Conservation (phyloP, 1,284 basidiomycete species). For the Puccinia polysora region DNA sequence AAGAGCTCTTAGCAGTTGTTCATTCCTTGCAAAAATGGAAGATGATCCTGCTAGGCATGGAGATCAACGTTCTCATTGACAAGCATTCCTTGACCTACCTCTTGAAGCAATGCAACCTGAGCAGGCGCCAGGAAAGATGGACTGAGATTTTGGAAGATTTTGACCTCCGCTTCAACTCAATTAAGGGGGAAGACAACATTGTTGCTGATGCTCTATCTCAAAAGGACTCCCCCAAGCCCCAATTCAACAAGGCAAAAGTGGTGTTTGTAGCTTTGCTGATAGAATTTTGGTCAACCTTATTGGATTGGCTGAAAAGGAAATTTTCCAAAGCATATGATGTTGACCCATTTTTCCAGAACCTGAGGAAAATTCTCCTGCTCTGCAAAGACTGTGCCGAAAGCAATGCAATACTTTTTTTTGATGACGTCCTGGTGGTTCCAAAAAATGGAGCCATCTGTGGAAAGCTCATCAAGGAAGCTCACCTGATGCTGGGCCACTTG, state of each 20-base stretch:
- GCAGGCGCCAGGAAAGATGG: slow-evolving; percentile 27
- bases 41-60: slow-evolving; percentile 51
- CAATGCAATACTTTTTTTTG: slow-evolving; percentile 52
- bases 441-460: slow-evolving; percentile 45
- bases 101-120: slow-evolving; percentile 48
- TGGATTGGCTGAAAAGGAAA: slow-evolving; percentile 44
- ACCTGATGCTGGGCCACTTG: slow-evolving; percentile 54
- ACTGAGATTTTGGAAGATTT: slow-evolving; percentile 26
- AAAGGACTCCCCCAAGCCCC: background rate
- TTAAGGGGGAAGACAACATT: slow-evolving; percentile 5
- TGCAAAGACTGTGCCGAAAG: background rate
- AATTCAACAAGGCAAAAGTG: background rate
- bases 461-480: slow-evolving; percentile 49
- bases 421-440: slow-evolving; percentile 52
- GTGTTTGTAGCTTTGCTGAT: background rate
- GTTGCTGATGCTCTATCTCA: slow-evolving; percentile 22
- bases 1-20: background rate
- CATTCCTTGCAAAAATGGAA: slow-evolving; percentile 45
- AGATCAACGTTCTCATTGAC: slow-evolving; percentile 53
- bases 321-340: slow-evolving; percentile 51
- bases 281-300: slow-evolving; percentile 12
- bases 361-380: slow-evolving; percentile 37
- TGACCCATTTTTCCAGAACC: slow-evolving; percentile 51
- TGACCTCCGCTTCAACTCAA: slow-evolving; percentile 19
- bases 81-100: slow-evolving; percentile 49